phyloP scores from a whole-genome alignment of 2,329 filamentous ascomycete genomes.

The Shiraia bambusicola region DNA sequence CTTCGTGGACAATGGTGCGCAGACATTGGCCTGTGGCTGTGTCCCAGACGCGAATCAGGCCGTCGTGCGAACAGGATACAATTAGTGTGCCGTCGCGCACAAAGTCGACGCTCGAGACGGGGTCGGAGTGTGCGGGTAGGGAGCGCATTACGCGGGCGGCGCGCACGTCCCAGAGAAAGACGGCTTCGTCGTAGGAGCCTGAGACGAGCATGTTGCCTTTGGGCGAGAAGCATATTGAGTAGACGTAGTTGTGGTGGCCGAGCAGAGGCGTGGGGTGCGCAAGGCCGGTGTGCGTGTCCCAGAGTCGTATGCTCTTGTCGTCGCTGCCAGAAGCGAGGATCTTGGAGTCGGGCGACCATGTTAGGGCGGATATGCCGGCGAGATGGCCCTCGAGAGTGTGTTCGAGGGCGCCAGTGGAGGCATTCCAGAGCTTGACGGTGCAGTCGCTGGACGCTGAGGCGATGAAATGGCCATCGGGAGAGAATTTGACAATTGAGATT shows the following conservation, averaged over 20 bases:
- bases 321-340: conserved; percentile 89
- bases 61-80: conserved; percentile 87
- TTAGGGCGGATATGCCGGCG: conserved; percentile 85
- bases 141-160: conserved; percentile 85
- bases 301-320: conserved; percentile 92
- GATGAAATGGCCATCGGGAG: conserved; percentile 85
- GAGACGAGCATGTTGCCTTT: conserved; percentile 97
- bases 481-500: conserved; percentile 85
- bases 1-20: conserved; percentile 91
- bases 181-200: conserved; percentile 94
- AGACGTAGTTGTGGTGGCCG: conserved; percentile 95
- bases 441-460: conserved; percentile 85
- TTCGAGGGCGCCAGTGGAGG: conserved; percentile 72
- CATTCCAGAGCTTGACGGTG: conserved; percentile 89
- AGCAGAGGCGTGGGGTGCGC: conserved; percentile 64
- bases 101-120: conserved; percentile 91
- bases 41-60: conserved; percentile 80
- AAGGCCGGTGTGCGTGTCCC: conserved; percentile 69
- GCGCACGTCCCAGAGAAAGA: conserved; percentile 94
- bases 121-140: conserved; percentile 91
- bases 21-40: conserved; percentile 93
- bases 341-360: conserved; percentile 90
- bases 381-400: conserved; percentile 92
- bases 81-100: conserved; percentile 89
- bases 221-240: conserved; percentile 91